Base-by-base conservation (phyloP, 306 rosid species). In the Gastrolobium bilobum region DNA sequence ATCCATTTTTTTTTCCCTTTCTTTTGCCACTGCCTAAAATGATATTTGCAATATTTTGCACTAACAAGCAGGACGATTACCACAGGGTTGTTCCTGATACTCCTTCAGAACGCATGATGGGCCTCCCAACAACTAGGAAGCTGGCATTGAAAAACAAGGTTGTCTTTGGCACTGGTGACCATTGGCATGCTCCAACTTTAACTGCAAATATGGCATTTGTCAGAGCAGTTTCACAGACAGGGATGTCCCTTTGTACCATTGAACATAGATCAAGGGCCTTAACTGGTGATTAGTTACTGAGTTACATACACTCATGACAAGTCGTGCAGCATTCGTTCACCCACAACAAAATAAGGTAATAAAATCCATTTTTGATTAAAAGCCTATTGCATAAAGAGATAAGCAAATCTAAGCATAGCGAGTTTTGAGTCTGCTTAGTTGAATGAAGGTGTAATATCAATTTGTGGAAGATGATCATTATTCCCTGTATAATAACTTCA, bases 171-270 rank as follows among this genome's bases (percentile, higher is more conserved):
- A 95, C 99, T 0, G 98, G 99, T 47, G 99, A 92, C 86, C 67
- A 77, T 76, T 95, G 95, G 91, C 86, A 59, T 57, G 95, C 97
- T 79, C 95, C 97, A 20, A 92, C 98, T 79, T 79, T 91, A 64
- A 91, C 97, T 10, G 99, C 99, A 34, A 95, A 95, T 82, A 92
- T 95, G 98, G 94, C 94, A 15, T 95, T 92, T 76, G 97, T 85
- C 54, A 83, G 98, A 80, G 99, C 99, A 67, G 83, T 95, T 84
- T 91, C 99, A 6, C 99, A 92, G 78, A 91, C 96, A 2, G 99
- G 97, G 80, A 90, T 92, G 98, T 92, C 99, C 71, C 90, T 95
- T 79, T 86, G 83, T 76, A 87, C 92, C 44, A 84, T 91, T 30
- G 89, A 85, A 76, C 99, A 95, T 77, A 86, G 90, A 84, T 97